A percentile compares a stretch with the other conserved stretches of the same genome.
Conservation (phyloP, 768 basidiomycete genomes). For the Sutorius australiensis region DNA sequence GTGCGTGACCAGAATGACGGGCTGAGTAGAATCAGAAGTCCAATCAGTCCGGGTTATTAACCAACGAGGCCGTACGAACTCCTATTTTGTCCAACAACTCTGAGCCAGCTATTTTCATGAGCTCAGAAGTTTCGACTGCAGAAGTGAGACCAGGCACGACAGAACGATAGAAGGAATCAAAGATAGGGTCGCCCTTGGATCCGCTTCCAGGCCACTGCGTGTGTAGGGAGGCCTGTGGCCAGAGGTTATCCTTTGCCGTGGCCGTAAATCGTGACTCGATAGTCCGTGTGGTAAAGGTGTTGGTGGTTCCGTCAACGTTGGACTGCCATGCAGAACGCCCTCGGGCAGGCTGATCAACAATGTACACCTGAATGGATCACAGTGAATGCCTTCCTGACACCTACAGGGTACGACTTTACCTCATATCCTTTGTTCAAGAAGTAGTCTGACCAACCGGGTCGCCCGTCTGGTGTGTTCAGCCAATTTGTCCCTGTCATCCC, state of each 20-base stretch:
- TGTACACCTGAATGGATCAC: constrained; percentile 33
- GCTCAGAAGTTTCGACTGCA: constrained; percentile 34
- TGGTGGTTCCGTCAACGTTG: constrained; percentile 36
- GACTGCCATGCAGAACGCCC: constrained; percentile 45
- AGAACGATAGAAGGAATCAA: constrained; percentile 45
- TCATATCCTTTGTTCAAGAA: constrained; percentile 49
- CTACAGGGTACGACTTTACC: constrained; percentile 24
- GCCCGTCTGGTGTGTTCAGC: constrained; percentile 51
- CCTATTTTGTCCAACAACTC: constrained; percentile 46
- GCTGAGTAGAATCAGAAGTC: constrained; percentile 25
- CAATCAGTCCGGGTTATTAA: neutral
- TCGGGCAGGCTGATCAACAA: constrained; percentile 45
- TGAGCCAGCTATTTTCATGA: constrained; percentile 40
- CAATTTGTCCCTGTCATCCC: constrained; percentile 53
- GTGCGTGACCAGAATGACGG: constrained; percentile 46
- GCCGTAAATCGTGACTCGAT: constrained; percentile 45
- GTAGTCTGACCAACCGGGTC: constrained; percentile 56
- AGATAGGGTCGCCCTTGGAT: constrained; percentile 41
- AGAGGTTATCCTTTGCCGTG: constrained; percentile 36
- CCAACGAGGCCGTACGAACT: constrained; percentile 29
- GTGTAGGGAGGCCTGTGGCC: constrained; percentile 45
- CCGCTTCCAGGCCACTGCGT: constrained; percentile 55
- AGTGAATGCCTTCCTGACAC: neutral
- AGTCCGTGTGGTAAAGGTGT: constrained; percentile 24
- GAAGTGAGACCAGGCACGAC: constrained; percentile 39